These are phyloP conservation scores for Penicillium sp. DNA, from an alignment of 2,329 filamentous ascomycete species.

Conservation along the genomic window DNA sequence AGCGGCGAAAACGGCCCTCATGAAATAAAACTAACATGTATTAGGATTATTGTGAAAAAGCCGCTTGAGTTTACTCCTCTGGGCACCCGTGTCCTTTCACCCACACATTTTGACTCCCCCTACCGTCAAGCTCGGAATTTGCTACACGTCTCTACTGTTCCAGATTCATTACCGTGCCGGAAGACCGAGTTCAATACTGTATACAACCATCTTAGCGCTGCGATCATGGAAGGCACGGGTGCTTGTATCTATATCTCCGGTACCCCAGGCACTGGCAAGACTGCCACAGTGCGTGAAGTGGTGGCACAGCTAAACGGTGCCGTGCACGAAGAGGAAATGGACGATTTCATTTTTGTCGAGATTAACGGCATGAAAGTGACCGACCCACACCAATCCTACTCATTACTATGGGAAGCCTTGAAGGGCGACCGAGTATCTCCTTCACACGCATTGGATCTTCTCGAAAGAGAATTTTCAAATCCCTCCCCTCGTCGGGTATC, in stretches of 20 bases:
- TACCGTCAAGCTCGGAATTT: constrained; percentile 87
- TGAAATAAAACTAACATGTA: constrained; percentile 19
- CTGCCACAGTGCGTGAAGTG: constrained; percentile 93
- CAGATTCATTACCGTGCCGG: constrained; percentile 81
- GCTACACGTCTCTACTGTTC: constrained; percentile 91
- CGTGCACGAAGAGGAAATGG: constrained; percentile 83
- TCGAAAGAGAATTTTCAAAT: constrained; percentile 89
- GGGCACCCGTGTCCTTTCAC: constrained; percentile 80
- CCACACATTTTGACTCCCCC: constrained; percentile 71
- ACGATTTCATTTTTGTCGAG: constrained; percentile 98
- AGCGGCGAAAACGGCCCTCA: neutral
- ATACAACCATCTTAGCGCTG: constrained; percentile 88
- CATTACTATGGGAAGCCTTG: constrained; percentile 90
- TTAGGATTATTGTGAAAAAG: constrained; percentile 71
- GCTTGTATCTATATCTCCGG: constrained; percentile 99
- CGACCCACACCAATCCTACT: constrained; percentile 94
- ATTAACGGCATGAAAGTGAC: constrained; percentile 99
- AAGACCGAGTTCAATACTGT: constrained; percentile 89
- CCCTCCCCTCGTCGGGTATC: constrained; percentile 88
- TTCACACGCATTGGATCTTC: constrained; percentile 81
- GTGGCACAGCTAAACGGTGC: constrained; percentile 84
- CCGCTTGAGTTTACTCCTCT: constrained; percentile 92
- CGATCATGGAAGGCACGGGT: constrained; percentile 88
- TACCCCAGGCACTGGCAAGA: constrained; percentile 97
- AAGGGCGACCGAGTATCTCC: constrained; percentile 91